Evolutionary conservation across 2,329 filamentous ascomycete genomes (phyloP), one percentile per base, ranked within the genome.

Genomic region (Trichophyton rubrum): DNA sequence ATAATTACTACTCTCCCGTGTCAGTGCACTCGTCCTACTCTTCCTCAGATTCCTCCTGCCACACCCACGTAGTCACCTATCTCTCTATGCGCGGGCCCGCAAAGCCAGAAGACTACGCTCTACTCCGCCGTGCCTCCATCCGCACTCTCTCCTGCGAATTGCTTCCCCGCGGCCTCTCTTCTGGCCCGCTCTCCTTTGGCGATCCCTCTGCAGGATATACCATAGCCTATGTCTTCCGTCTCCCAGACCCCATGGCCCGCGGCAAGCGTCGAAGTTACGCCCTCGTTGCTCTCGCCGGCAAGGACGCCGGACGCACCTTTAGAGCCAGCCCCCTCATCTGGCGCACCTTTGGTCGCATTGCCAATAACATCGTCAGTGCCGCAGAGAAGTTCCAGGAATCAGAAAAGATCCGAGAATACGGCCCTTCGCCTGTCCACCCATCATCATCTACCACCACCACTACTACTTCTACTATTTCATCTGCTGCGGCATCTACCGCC

Each of bases 171-270:
- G 80, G 80, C 56, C 77, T 81, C 45, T 78, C 80, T 0, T 81
- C 80, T 5, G 81, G 81, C 0, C 79, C 80, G n/a, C 71, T 84
- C 55, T 81, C 78, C 66, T 84, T 83, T 64, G 81, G 81, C 30
- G 81, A 83, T 63, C 74, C 78, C 0, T 74, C 75, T 20, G 75
- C 79, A 4, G 81, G 81, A 59, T 82, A 83, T 70, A 83, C 81
- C 17, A 80, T 83, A 59, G 80, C 81, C 47, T 83, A 82, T 67
- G 77, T 82, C 45, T 84, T 84, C 69, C 80, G 80, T 51, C 75
- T 84, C 17, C 78, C 79, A 13, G 81, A 84, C 66, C 80, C 80
- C 15, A 78, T 81, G 68, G 80, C 81, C 8, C 79, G 81, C 60
- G 81, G 81, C 40, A 77, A 79, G 62, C 75, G 78, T 62, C 77